Evolutionary conservation across 2,329 filamentous ascomycete species (phyloP), one percentile per base, ranked within the genome.

Genomic region (Cordyceps javanica): DNA sequence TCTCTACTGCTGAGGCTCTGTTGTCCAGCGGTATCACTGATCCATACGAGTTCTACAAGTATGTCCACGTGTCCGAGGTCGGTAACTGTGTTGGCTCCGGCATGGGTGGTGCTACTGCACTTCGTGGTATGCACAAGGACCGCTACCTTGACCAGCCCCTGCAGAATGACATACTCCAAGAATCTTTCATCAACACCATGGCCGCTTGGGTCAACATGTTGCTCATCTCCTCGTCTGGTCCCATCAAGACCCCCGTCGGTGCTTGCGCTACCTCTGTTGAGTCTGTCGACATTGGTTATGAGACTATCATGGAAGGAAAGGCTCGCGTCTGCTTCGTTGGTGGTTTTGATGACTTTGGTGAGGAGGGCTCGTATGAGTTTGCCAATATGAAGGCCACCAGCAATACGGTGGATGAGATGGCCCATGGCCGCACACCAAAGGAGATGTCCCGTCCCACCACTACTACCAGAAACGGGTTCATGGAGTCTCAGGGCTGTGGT

Each of bases 141-240:
- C 89, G 94, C 60, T 97, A 88, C 85, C 82, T 97, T 62, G 94
- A 99, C 77, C 94, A 92, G 78, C 94, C 93, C 57, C 84, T 99
- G 51, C 95, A 99, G 76, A 99, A 97, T 77, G 94, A 99, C 70
- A 97, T 99, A 70, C 83, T 99, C 14, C 95, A 99, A 71, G 94
- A 99, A 76, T 97, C 94, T 13, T 99, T 99, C 81, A 97, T 99
- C 83, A 99, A 99, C 82, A 99, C 94, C 57, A 99, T 99, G 93
- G 88, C 90, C 66, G 94, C 94, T 16, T 99, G 94, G 94, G 92
- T 99, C 59, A 99, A 99, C 81, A 99, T 99, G 94, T 80, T 99
- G 75, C 80, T 99, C 62, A 80, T 99, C 62, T 99, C 94, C 5
- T 97, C 94, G 5, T 97, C 94, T 54, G 94, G 94, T 65, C 91